Evolutionary conservation across 148 eudicot species (phyloP).

Genomic region (Fagopyrum homotropicum): DNA sequence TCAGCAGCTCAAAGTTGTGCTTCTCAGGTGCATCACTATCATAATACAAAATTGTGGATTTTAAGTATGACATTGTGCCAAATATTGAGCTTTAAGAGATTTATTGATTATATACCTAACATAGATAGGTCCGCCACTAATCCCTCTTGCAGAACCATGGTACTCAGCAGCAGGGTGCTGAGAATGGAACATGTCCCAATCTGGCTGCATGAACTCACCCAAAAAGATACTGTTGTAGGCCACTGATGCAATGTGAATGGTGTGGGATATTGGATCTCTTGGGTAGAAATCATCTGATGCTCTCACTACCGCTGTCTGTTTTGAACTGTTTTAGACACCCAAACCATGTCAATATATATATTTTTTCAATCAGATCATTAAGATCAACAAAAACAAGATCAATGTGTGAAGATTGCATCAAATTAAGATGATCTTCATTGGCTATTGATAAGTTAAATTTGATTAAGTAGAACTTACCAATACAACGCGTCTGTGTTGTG

Average conservation of each 20-base stretch:
- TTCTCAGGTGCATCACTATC: slow-evolving; percentile 86
- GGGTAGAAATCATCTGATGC: slow-evolving; percentile 96
- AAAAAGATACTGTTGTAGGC: slow-evolving; percentile 84
- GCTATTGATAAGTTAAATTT: no score
- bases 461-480: slow-evolving; percentile 29
- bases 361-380: no score
- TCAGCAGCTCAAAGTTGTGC: slow-evolving; percentile 73
- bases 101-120: slow-evolving; percentile 37
- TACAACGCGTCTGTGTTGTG: slow-evolving; percentile 74
- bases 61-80: no score
- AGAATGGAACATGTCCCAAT: slow-evolving; percentile 97
- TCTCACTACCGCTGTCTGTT: slow-evolving; percentile 77
- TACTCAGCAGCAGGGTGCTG: slow-evolving; percentile 83
- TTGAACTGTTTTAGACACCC: slow-evolving; percentile 35
- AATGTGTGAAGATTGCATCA: no score
- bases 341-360: background rate
- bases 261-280: slow-evolving; percentile 73
- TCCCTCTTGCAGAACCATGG: slow-evolving; percentile 81
- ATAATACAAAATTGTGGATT: background rate
- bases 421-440: no score
- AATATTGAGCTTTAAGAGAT: background rate
- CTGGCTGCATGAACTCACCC: slow-evolving; percentile 90
- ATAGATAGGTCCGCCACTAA: slow-evolving; percentile 77
- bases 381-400: no score
- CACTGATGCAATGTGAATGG: slow-evolving; percentile 82